Evolutionary conservation across 345 rosid genomes (phyloP), one percentile per base, ranked within the genome.

Genomic region (Gossypium stocksii): DNA sequence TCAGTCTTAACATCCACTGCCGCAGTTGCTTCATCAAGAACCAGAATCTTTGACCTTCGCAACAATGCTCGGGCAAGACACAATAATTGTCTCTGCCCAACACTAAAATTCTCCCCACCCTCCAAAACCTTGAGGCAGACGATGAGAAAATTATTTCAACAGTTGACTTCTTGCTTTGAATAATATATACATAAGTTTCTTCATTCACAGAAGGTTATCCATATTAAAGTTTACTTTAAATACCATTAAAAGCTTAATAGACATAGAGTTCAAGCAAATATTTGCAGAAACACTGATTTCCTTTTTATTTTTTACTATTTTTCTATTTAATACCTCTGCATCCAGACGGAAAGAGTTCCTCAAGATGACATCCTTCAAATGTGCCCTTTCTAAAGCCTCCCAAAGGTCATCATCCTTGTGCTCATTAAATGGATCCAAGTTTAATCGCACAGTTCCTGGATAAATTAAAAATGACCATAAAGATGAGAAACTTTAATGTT

Each of bases 21-120:
- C 23, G 97, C 97, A 61, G 98, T 95, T 75, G 97, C 99, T 84
- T 95, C 99, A 67, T 95, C 98, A 2, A 93, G 98, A 77, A 90
- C 96, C 74, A 95, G 94, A 78, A 95, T 89, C 87, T 95, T 95
- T 27, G 98, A 89, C 80, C 91, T 87, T 60, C 96, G 83, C 73
- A 91, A 72, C 82, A 95, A 78, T 7, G 98, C 98, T 69, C 98
- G 91, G 16, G 97, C 93, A 81, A 95, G 93, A 83, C 99, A 91
- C 78, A 92, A 52, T 19, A 95, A 79, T 63, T 95, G 99, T 78
- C 97, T 86, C 85, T 92, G 99, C n/a, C 99, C 98, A 51, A 93
- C 92, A 60, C 98, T 95, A 79, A 91, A 95, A 78, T 95, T 93
- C 86, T 91, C 97, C 64, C 98, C 99, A 60, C 93, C 90, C 76